phyloP scores from a whole-genome alignment of 179 eudicot species.

The Actinidia arguta region DNA sequence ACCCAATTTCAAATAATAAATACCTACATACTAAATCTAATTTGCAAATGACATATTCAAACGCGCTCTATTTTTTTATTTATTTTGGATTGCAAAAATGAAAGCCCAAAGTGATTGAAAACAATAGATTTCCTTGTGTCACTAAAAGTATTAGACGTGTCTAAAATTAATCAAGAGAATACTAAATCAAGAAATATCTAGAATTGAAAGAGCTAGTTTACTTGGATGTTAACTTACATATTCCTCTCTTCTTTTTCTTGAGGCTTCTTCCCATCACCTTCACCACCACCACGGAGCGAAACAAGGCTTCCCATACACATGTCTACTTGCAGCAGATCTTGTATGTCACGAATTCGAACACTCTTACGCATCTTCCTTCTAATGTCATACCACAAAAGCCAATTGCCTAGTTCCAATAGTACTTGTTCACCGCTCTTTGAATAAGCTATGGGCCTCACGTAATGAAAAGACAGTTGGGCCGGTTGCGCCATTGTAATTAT shows the following conservation, averaged over 20 bases:
- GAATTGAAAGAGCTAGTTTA: neutral
- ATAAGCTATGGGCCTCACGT: slow-evolving; percentile 35
- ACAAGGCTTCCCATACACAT: slow-evolving; percentile 33
- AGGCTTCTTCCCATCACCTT: slow-evolving; percentile 5
- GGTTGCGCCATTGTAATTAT: slow-evolving; percentile 35
- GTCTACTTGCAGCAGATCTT: slow-evolving; percentile 28
- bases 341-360: slow-evolving; percentile 29
- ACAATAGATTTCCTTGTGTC: too few relatives aligned
- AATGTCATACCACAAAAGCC: slow-evolving; percentile 49
- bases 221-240: slow-evolving; percentile 5
- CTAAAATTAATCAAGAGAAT: too few relatives aligned
- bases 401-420: slow-evolving; percentile 30
- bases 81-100: too few relatives aligned
- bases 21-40: too few relatives aligned
- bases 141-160: too few relatives aligned
- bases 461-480: slow-evolving; percentile 8
- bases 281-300: slow-evolving; percentile 4
- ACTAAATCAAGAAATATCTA: too few relatives aligned
- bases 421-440: slow-evolving; percentile 40
- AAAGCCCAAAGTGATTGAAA: too few relatives aligned
- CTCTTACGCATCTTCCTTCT: slow-evolving; percentile 19
- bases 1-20: too few relatives aligned
- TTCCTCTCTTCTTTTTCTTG: slow-evolving; percentile 16
- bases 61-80: too few relatives aligned
- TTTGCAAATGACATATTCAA: too few relatives aligned